Evolutionary conservation across 768 basidiomycete species (phyloP), one percentile per base, ranked within the genome.

Genomic region (Trametes coccinea): DNA sequence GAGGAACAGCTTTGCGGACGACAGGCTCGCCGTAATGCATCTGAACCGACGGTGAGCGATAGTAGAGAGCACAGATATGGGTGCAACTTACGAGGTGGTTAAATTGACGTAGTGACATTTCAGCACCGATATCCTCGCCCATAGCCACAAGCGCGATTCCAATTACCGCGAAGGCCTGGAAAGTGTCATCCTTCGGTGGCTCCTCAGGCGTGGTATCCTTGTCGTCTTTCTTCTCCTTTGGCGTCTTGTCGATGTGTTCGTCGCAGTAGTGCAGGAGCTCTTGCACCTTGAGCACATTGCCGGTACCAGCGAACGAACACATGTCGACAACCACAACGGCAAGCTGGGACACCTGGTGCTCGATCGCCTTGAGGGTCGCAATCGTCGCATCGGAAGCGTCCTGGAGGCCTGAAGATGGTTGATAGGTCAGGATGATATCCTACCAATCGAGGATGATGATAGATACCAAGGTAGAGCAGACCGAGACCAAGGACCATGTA

Each of bases 21-120:
- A 86, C 78, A 5, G 94, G 93, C 67, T 96, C 95, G 56, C 96
- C 97, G 65, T 98, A 98, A 73, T 95, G 94, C 97, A 99, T 99
- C 95, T 97, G 65, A n/a, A 31, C 39, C 22, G 13, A 50, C 3
- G 44, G 46, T 45, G 22, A 61, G 44, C 30, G 44, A 10, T 2
- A 17, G 22, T 6, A 6, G 51, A 50, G 9, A n/a, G 29, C 14
- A 11, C 59, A 49, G 22, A 57, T 76, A 14, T 74, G 1, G 33
- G 5, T 41, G 27, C 29, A 4, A 78, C 87, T 67, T 65, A 96
- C 95, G 56, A 99, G 79, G 72, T 99, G 97, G 75, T 98, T 97
- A 80, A 98, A 96, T 68, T 95, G 93, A 65, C 97, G 80, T 68
- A 98, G 76, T n/a, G 92, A 88, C 97, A 99, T 98, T 74, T 98